Base-by-base conservation (phyloP, 2,329 filamentous ascomycete species). In the Aspergillus brasiliensis region DNA sequence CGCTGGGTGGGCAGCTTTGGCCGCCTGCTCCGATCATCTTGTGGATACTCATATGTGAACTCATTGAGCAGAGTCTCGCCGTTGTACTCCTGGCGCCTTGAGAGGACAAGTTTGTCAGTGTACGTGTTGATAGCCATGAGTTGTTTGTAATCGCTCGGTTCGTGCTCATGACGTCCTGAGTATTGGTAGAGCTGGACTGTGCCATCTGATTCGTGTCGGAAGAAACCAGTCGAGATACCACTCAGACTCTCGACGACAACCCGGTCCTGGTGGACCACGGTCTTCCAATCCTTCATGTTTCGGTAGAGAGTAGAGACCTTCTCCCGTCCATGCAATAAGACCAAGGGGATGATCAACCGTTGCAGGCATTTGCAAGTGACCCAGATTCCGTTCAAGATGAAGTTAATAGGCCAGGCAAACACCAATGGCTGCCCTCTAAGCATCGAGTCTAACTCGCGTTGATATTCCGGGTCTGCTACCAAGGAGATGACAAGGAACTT, bases 401-500 rank as follows among this genome's bases (percentile, higher is more conserved):
- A 75, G 0, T 71, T 75, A 2, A 68, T 63, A 7, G 77, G 76
- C 28, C 53, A 70, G 67, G 13, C 72, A 70, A 23, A 80, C 28
- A 47, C 75, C 52, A 17, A 58, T 57, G 75, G 40, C 75, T 73
- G 48, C 62, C 53, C 69, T 63, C 56, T 80, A 69, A 58, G 77
- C 75, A 65, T 78, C 77, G 58, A 63, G 58, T 79, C 75, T 38
- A 84, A 69, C 59, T 84, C 82, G 59, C 80, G 73, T 63, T 83
- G 78, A 59, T 80, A 82, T 62, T 83, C 81, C 0, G 80, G 77
- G 65, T 84, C 82, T 2, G 81, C 82, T 62, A 83, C 77, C 21
- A 81, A 72, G 6, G 81, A 78, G 46, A 83, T 76, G 11, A 81
- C 71, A 25, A 81, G 69, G 63, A 83, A 82, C 61, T 83, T 83